Evolutionary conservation across 1,284 basidiomycete genomes (phyloP).

Genomic region (Ganoderma multipileum): DNA sequence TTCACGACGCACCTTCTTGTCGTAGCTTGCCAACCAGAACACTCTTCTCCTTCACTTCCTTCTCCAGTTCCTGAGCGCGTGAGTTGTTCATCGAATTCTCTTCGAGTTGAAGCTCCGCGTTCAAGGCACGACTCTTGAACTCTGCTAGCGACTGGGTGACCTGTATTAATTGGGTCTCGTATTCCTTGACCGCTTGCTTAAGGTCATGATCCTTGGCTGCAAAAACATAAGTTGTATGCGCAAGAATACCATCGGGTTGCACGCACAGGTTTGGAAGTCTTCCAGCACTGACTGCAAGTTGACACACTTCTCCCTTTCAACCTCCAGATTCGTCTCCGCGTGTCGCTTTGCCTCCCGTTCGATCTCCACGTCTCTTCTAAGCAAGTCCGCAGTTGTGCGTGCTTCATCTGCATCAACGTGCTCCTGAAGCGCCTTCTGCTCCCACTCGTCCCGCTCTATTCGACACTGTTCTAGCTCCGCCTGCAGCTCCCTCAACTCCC

Average conservation of each 20-base stretch:
- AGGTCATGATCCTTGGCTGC: constrained; percentile 80
- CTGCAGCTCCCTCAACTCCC: constrained; percentile 81
- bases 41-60: constrained; percentile 95
- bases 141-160: constrained; percentile 81
- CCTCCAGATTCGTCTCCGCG: constrained; percentile 62
- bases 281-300: constrained; percentile 94
- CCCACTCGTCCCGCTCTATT: constrained; percentile 90
- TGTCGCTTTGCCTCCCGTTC: constrained; percentile 63
- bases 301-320: constrained; percentile 77
- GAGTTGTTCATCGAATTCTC: constrained; percentile 74
- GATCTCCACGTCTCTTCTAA: constrained; percentile 73
- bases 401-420: constrained; percentile 75
- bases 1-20: constrained; percentile 78
- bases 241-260: constrained; percentile 34
- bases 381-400: constrained; percentile 58
- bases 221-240: constrained; percentile 27
- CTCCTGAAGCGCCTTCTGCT: constrained; percentile 79
- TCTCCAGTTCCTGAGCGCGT: constrained; percentile 76
- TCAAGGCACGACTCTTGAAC: constrained; percentile 85
- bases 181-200: constrained; percentile 80
- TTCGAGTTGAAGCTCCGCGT: constrained; percentile 86
- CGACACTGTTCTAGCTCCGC: constrained; percentile 85
- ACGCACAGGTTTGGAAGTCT: constrained; percentile 89
- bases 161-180: constrained; percentile 76
- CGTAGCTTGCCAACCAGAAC: constrained; percentile 90